Base-by-base conservation (phyloP, 495 filamentous ascomycete genomes). In the Penicillium cosmopolitanum region DNA sequence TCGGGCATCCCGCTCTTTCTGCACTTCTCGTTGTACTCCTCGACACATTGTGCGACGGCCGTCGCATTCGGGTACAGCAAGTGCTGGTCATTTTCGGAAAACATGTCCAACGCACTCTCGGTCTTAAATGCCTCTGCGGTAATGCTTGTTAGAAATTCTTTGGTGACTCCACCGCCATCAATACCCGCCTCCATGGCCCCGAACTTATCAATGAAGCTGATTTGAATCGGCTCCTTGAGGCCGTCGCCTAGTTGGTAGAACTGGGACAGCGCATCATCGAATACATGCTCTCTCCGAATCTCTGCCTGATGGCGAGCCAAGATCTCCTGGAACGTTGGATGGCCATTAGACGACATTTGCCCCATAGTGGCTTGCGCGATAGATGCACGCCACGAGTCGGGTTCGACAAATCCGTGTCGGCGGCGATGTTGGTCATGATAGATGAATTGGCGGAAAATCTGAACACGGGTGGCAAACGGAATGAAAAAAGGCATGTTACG, bases 401-500 rank as follows among this genome's bases (percentile, higher is more conserved):
- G 83, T 64, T 97, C 93, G 21, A 89, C 80, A 60, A 83, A 79
- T 2, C 94, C 94, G 40, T 84, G 82, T 48, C 95, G 80, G 62
- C 95, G 82, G 54, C 87, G 84, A 53, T 85, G 71, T 68, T 96
- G 93, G 75, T 98, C 95, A 2, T 91, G 79, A 34, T 80, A 72
- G 34, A 98, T 92, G 67, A 98, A 99, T 69, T 97, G 82, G 23
- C 95, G 85, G 70, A 98, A 99, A 28, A 98, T 94, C 65, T 96
- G 87, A 9, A 99, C 95, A 38, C 95, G 82, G 3, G 91, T 96
- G 8, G 87, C 80, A 58, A 99, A 99, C 0, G 95, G 95, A 53
- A 98, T 96, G 63, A 94, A 90, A 66, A 98, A 99, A 0, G 95
- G 96, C 89, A 99, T 94, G 66, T 98, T 93, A 48, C 92, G 87